Percentiles rank a stretch among this genome's conserved stretches.
phyloP scores from a whole-genome alignment of 805 yeast genomes.

The Candida suzukii region DNA sequence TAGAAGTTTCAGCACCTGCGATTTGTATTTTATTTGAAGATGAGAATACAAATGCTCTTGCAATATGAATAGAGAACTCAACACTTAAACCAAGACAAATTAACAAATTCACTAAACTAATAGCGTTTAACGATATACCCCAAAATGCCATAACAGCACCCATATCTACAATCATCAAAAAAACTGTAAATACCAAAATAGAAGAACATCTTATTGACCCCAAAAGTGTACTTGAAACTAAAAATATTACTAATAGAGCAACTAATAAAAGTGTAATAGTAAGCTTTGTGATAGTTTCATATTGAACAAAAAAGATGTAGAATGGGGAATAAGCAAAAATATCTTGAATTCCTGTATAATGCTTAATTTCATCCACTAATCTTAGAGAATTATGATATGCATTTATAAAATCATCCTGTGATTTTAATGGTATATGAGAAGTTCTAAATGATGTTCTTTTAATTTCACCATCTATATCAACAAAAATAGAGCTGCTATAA shows the following conservation, averaged over 20 bases:
- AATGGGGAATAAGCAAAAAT: slow-evolving; percentile 91
- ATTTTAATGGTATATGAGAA: slow-evolving; percentile 68
- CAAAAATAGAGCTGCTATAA: slow-evolving; percentile 53
- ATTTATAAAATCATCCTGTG: slow-evolving; percentile 76
- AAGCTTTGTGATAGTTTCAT: slow-evolving; percentile 53
- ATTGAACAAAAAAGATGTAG: slow-evolving; percentile 89
- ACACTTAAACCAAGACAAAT: slow-evolving; percentile 94
- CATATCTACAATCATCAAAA: slow-evolving; percentile 60
- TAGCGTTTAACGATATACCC: slow-evolving; percentile 78
- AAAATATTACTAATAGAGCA: slow-evolving; percentile 45
- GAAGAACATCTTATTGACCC: slow-evolving; percentile 62
- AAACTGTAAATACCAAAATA: slow-evolving; percentile 50
- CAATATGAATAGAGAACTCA: slow-evolving; percentile 86
- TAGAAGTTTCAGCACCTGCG: not conserved
- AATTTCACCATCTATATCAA: slow-evolving; percentile 33
- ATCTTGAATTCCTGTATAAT: slow-evolving; percentile 30
- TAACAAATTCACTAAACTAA: slow-evolving; percentile 78
- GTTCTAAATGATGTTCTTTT: slow-evolving; percentile 68
- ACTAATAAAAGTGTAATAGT: slow-evolving; percentile 46
- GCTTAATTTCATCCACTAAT: slow-evolving; percentile 49
- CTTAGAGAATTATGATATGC: slow-evolving; percentile 72
- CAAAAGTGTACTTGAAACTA: slow-evolving; percentile 47
- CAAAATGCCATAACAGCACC: slow-evolving; percentile 76
- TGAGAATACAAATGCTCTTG: slow-evolving; percentile 57
- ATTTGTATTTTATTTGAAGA: not conserved